Evolutionary conservation across 2,329 filamentous ascomycete species (phyloP), one percentile per base, ranked within the genome.

Genomic region (Exophiala sp.): DNA sequence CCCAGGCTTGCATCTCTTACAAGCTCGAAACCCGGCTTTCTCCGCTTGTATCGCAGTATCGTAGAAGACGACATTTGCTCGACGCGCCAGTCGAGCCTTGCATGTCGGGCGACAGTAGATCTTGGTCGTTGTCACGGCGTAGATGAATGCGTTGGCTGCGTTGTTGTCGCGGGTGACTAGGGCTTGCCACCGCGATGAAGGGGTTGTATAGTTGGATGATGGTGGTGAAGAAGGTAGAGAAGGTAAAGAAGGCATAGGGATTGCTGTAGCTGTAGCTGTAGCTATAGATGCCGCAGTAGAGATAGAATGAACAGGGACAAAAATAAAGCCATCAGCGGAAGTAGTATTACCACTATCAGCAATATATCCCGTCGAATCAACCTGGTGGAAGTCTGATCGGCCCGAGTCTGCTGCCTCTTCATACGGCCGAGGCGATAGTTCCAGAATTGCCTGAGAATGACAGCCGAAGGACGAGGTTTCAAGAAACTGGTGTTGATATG

Each of bases 101-200:
- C 78, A 81, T 2, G 70, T 75, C 1, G 77, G 76, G 1, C 76
- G 71, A 59, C 78, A 81, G 62, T 77, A 80, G 43, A 79, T 77
- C 38, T 68, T 70, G 2, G 78, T 81, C 0, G 75, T 76, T 46
- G 70, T 69, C n/a, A 81, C 77, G 14, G 67, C 71, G 65, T 81
- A 81, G 54, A 80, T 69, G 63, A 81, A 81, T 23, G 63, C 59
- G 1, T 64, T 64, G 44, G 70, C 68, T 16, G 70, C 69, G 16
- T 65, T 62, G 22, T 68, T 46, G 52, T 76, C 70, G 42, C 74
- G 71, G 47, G 63, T 66, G 40, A 67, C 64, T 37, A 77, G 65
- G 50, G 74, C 74, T 58, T 64, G 63, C 70, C 70, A 71, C 52
- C 70, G 65, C 40, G 62, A 55, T 1, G 52, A 16, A 7, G 45